Percentiles rank a stretch among this genome's conserved stretches.
Conservation (phyloP, 2,329 filamentous ascomycete genomes). For the Aspergillus arachidicola region DNA sequence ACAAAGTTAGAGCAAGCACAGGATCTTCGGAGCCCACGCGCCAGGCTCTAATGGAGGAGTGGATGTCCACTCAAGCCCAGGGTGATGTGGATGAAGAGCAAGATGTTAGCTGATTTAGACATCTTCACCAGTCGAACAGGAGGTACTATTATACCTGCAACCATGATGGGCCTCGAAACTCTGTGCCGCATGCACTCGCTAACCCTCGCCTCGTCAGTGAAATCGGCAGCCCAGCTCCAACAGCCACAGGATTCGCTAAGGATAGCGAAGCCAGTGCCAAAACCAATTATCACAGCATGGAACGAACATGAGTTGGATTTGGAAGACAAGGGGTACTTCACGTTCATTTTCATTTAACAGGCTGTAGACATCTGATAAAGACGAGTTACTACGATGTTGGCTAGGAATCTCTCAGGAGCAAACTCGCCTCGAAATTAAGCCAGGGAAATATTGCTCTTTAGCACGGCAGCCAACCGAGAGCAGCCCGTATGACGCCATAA, state of each 20-base stretch:
- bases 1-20: constrained; percentile 41
- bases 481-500: not conserved
- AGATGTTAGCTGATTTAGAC: not conserved
- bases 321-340: not conserved
- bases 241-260: not conserved
- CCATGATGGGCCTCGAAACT: not conserved
- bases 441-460: not conserved
- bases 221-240: not conserved
- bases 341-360: not conserved
- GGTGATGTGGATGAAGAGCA: constrained; percentile 40
- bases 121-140: no score
- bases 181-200: not conserved
- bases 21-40: constrained; percentile 49
- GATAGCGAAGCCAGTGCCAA: not conserved
- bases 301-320: not conserved
- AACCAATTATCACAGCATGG: not conserved
- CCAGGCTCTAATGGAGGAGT: constrained; percentile 79
- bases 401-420: not conserved
- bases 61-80: constrained; percentile 75
- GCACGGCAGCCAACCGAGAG: not conserved
- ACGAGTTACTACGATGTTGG: no score
- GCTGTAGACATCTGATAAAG: not conserved
- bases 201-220: not conserved
- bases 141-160: not conserved
- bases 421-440: not conserved